Conservation (phyloP, 1,139 yeast genomes). For the Pichia sp. region DNA sequence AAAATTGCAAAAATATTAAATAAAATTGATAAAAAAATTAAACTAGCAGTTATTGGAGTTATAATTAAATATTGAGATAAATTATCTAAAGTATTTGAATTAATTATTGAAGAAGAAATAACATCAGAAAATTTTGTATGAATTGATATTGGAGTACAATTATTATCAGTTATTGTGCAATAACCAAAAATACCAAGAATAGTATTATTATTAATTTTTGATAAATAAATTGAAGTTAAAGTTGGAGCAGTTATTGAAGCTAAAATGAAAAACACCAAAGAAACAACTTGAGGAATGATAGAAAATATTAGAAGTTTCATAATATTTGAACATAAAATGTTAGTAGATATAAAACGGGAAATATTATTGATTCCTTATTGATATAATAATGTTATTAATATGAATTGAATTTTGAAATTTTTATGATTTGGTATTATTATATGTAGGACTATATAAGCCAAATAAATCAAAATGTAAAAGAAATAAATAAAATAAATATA, state of each 20-base stretch:
- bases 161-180: conserved; percentile 29
- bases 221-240: conserved; percentile 35
- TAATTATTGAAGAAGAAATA: conserved; percentile 4
- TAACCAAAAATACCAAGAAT: conserved; percentile 38
- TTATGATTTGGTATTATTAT: too few species aligned
- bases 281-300: conserved; percentile 29
- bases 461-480: too few species aligned
- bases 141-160: conserved; percentile 2
- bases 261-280: conserved; percentile 39
- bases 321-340: neutral
- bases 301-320: conserved; percentile 6
- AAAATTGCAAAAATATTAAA: conserved; percentile 22
- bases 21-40: conserved; percentile 26
- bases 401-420: too few species aligned
- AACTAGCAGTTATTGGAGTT: conserved; percentile 27
- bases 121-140: conserved; percentile 17
- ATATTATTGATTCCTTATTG: too few species aligned
- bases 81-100: conserved; percentile 18
- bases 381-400: too few species aligned
- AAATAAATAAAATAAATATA: too few species aligned
- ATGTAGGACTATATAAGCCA: too few species aligned
- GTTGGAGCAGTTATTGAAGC: conserved; percentile 47
- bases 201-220: conserved; percentile 25
- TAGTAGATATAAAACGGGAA: too few species aligned
- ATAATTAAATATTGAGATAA: conserved; percentile 23